A percentile compares a stretch with the other conserved stretches of the same genome.
These are phyloP conservation scores for Trichosporon sp. DNA, from an alignment of 1,284 basidiomycete genomes.

Conservation along the genomic window DNA sequence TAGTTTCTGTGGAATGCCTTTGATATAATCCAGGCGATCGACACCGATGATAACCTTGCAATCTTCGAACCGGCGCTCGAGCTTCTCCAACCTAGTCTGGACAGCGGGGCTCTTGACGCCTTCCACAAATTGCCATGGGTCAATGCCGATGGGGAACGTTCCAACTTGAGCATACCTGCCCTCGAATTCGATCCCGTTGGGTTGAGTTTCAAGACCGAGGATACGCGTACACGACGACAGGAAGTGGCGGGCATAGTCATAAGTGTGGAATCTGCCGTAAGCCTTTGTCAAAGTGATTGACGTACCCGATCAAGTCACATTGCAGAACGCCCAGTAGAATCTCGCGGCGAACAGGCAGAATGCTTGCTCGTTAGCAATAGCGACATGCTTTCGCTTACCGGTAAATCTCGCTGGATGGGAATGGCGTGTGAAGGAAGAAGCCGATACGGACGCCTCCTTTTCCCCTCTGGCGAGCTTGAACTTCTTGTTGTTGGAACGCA, in stretches of 20 bases:
- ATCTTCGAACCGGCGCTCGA: conserved; percentile 87
- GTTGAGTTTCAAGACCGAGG: conserved; percentile 93
- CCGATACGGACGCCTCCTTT: conserved; percentile 77
- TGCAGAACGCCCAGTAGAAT: conserved; percentile 93
- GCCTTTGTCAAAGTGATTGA: conserved; percentile 8
- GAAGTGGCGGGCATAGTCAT: conserved; percentile 99
- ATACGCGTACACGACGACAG: conserved; percentile 97
- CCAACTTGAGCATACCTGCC: conserved; percentile 94
- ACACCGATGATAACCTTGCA: conserved; percentile 98
- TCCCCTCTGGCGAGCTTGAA: conserved; percentile 51
- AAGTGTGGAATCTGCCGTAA: conserved; percentile 80
- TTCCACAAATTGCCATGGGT: conserved; percentile 87
- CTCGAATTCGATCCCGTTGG: conserved; percentile 95
- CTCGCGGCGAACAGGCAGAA: conserved; percentile 93
- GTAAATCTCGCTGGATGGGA: conserved; percentile 98
- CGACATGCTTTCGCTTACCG: conserved; percentile 62
- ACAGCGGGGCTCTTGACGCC: conserved; percentile 79
- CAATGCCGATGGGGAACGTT: conserved; percentile 98
- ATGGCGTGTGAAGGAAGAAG: conserved; percentile 98
- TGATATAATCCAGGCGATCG: conserved; percentile 98
- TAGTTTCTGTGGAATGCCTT: conserved; percentile 97
- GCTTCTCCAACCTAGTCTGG: conserved; percentile 72
- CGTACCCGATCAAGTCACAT: conserved; percentile 84
- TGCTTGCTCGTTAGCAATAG: conserved; percentile 61
- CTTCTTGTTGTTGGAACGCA: conserved; percentile 52